These are phyloP conservation scores for Dictyostelium purpureum DNA, from an alignment of 78 protist genomes.

Conservation along the genomic window DNA sequence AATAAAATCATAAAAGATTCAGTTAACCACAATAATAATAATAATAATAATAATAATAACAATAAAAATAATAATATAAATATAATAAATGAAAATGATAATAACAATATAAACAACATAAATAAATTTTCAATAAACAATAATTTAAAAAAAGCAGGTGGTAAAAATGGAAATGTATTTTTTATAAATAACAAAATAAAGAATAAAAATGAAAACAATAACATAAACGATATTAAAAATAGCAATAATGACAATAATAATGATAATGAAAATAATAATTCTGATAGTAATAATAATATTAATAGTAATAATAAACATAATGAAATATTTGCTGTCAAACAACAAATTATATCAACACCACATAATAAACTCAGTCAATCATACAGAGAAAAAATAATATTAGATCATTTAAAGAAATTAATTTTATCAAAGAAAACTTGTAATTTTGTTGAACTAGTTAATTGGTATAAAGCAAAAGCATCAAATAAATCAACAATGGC, in stretches of 20 bases:
- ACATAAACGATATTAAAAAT: neutral
- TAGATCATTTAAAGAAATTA: constrained; percentile 2
- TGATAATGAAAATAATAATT: neutral
- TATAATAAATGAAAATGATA: neutral
- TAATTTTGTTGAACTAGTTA: constrained; percentile 23
- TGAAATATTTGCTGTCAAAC: constrained; percentile 29
- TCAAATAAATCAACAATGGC: no score
- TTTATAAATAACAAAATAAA: neutral
- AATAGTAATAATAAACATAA: neutral
- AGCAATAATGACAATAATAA: neutral
- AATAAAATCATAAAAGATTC: neutral
- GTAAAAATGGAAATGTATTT: constrained; percentile 48
- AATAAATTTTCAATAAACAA: constrained; percentile 25
- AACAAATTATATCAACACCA: constrained; percentile 62
- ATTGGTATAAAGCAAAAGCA: constrained; percentile 49
- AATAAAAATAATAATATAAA: neutral
- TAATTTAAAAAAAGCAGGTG: neutral
- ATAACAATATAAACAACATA: neutral
- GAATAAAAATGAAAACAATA: neutral
- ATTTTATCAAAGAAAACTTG: constrained; percentile 8
- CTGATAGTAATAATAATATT: neutral
- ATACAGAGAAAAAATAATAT: constrained; percentile 29
- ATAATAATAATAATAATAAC: neutral
- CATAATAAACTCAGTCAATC: constrained; percentile 10
- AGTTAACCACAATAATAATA: neutral